These are phyloP conservation scores for Earliella scabrosa DNA, from an alignment of 1,284 basidiomycete species.

Conservation along the genomic window DNA sequence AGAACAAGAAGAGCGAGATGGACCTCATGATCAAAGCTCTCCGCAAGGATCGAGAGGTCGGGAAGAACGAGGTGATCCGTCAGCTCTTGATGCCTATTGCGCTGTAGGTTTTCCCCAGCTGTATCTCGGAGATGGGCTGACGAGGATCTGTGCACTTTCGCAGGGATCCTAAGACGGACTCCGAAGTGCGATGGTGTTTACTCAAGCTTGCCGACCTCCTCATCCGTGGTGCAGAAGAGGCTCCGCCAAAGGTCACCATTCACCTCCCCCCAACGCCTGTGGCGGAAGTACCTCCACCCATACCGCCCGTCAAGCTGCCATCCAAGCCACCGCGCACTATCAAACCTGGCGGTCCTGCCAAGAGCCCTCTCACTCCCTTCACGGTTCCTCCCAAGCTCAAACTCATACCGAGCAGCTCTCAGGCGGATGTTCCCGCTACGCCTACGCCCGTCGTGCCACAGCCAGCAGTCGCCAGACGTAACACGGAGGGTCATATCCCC, in stretches of 20 bases:
- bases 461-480: conserved; percentile 8
- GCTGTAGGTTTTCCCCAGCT: conserved; percentile 56
- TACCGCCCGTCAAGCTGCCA: conserved; percentile 53
- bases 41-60: conserved; percentile 84
- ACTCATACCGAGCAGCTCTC: conserved; percentile 42
- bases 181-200: conserved; percentile 89
- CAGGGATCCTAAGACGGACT: conserved; percentile 77
- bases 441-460: conserved; percentile 29
- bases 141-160: conserved; percentile 3
- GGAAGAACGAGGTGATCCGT: conserved; percentile 80
- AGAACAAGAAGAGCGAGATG: conserved; percentile 80
- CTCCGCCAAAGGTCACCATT: conserved; percentile 86
- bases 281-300: conserved; percentile 57
- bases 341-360: conserved; percentile 48
- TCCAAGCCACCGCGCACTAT: conserved; percentile 44
- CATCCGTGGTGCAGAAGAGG: conserved; percentile 82
- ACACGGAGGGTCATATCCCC: conserved; percentile 24
- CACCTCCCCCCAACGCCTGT: conserved; percentile 83
- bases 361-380: conserved; percentile 47
- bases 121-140: neutral
- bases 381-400: conserved; percentile 60
- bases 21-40: conserved; percentile 83
- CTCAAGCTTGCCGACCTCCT: conserved; percentile 93
- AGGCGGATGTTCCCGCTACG: conserved; percentile 25
- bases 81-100: conserved; percentile 82